A percentile compares a stretch with the other conserved stretches of the same genome.
Conservation (phyloP, 1,139 yeast species). For the Yamadazyma epiphylla region DNA sequence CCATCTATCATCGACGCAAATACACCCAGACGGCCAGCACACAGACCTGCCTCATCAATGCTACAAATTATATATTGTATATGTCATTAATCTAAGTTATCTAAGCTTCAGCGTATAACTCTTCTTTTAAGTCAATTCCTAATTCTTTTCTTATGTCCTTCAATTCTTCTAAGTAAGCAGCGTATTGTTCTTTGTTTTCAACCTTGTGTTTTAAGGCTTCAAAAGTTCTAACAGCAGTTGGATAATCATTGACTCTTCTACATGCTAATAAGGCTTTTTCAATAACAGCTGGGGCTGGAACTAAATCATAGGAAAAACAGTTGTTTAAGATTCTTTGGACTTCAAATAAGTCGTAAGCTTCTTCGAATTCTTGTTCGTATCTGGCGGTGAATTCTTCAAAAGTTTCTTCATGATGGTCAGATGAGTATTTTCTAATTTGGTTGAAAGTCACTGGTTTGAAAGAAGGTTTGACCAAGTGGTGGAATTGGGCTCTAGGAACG, state of each 20-base stretch:
- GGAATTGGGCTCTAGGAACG: slow-evolving; percentile 21
- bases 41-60: not conserved
- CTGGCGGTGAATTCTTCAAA: slow-evolving; percentile 91
- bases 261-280: slow-evolving; percentile 97
- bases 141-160: slow-evolving; percentile 88
- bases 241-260: slow-evolving; percentile 98
- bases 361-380: slow-evolving; percentile 96
- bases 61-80: too few relatives aligned
- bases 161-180: slow-evolving; percentile 93
- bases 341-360: slow-evolving; percentile 96
- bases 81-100: not conserved
- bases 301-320: slow-evolving; percentile 96
- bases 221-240: slow-evolving; percentile 97
- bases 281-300: slow-evolving; percentile 94
- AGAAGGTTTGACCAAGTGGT: slow-evolving; percentile 6
- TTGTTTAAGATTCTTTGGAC: slow-evolving; percentile 88
- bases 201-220: slow-evolving; percentile 95
- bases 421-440: slow-evolving; percentile 55
- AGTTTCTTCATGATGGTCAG: slow-evolving; percentile 78
- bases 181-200: slow-evolving; percentile 88
- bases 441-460: slow-evolving; percentile 1
- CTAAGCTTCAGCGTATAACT: slow-evolving; percentile 49
- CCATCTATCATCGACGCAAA: not conserved
- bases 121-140: slow-evolving; percentile 93
- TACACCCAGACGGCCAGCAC: not conserved